Percentiles rank a stretch among this genome's conserved stretches.
Evolutionary conservation across 371 early-diverging fungal species (phyloP).

Genomic region (Chytridiales sp.): DNA sequence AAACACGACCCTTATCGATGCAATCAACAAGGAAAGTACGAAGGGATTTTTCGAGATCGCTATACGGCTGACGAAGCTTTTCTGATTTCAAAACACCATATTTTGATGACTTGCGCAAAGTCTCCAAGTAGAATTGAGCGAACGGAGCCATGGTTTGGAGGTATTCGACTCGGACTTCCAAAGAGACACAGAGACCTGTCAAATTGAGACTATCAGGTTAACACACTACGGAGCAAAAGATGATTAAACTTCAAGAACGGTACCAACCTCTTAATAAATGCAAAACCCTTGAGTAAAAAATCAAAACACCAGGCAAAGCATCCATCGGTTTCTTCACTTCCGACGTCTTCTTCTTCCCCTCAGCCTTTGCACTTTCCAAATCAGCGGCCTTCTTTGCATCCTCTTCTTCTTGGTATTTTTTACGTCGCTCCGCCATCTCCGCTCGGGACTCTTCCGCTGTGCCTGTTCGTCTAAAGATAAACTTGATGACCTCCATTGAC

Average conservation of each 20-base stretch:
- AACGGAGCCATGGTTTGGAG: constrained; percentile 33
- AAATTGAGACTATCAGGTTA: neutral
- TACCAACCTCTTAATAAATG: constrained; percentile 24
- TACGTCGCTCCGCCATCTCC: constrained; percentile 7
- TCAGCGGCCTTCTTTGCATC: constrained; percentile 1
- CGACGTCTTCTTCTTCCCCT: constrained; percentile 9
- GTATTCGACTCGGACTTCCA: constrained; percentile 19
- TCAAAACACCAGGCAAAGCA: constrained; percentile 33
- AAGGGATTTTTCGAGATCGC: constrained; percentile 1
- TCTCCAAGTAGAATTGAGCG: constrained; percentile 14
- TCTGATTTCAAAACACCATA: neutral
- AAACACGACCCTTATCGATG: constrained; percentile 14
- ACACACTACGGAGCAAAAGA: constrained; percentile 5
- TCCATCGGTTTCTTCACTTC: constrained; percentile 8
- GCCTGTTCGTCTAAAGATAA: constrained; percentile 22
- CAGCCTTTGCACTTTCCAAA: too few species aligned
- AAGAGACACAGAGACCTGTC: constrained; percentile 11
- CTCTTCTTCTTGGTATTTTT: constrained; percentile 1
- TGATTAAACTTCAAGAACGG: constrained; percentile 11
- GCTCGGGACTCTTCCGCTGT: constrained; percentile 13
- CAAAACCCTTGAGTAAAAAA: constrained; percentile 34
- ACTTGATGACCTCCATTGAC: constrained; percentile 33
- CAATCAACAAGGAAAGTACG: too few species aligned
- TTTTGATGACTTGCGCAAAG: neutral
- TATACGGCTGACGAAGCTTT: neutral